A percentile compares a stretch with the other conserved stretches of the same genome.
Conservation (phyloP, 2,329 filamentous ascomycete species). For the Trichoderma breve region DNA sequence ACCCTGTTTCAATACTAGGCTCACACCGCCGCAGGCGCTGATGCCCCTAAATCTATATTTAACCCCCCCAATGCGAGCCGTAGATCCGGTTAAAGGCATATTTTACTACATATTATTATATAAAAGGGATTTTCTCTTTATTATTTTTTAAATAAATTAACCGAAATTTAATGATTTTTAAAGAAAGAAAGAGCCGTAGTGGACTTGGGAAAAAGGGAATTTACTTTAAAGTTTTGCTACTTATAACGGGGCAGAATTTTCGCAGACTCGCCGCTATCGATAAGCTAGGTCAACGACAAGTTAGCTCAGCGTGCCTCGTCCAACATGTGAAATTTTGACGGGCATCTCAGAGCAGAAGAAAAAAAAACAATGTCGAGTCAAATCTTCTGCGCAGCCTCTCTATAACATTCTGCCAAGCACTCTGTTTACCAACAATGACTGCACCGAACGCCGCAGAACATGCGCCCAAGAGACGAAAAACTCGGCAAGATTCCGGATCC, state of each 20-base stretch:
- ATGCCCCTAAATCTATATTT: background rate
- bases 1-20: constrained; percentile 8
- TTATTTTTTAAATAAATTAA: background rate
- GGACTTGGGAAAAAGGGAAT: background rate
- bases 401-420: background rate
- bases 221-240: background rate
- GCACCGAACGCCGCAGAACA: constrained; percentile 27
- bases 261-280: background rate
- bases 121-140: background rate
- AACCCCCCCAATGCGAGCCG: background rate
- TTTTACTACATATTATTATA: background rate
- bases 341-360: background rate
- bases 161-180: background rate
- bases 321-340: constrained; percentile 13
- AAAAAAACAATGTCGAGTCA: background rate
- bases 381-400: background rate
- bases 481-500: constrained; percentile 33
- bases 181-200: background rate
- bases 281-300: background rate
- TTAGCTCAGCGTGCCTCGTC: background rate
- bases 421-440: constrained; percentile 26
- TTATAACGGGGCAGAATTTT: background rate
- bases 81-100: background rate
- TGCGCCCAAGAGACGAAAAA: constrained; percentile 41
- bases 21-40: background rate